Percentiles rank a stretch among this genome's conserved stretches.
Conservation (phyloP, 192 early-diverging fungal species). For the Chytriomyces sp. region DNA sequence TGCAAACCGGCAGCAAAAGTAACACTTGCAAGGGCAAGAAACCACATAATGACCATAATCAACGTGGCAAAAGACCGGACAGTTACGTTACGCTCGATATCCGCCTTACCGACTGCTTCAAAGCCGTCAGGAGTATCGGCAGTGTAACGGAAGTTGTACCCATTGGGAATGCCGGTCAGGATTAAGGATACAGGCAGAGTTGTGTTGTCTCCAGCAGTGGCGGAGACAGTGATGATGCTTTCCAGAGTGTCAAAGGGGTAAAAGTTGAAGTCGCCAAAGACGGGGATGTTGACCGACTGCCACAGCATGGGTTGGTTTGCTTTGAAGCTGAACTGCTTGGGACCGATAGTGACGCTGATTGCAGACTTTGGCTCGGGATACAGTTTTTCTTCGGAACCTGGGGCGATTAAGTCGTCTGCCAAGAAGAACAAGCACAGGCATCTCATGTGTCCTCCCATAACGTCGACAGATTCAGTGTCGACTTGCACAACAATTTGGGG, state of each 20-base stretch:
- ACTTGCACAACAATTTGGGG: neutral
- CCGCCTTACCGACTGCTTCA: neutral
- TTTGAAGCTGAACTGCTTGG: neutral
- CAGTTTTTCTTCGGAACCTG: neutral
- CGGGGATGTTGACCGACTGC: neutral
- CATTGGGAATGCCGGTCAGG: neutral
- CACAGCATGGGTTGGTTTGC: neutral
- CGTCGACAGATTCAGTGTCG: neutral
- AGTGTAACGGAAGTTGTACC: neutral
- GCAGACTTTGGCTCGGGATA: neutral
- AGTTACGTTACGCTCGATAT: neutral
- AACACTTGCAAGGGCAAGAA: neutral
- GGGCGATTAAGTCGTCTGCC: neutral
- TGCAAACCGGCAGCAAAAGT: neutral
- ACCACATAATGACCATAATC: slow-evolving; percentile 9
- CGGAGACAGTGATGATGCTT: neutral
- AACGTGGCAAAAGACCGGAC: neutral
- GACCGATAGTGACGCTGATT: neutral
- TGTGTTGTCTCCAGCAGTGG: neutral
- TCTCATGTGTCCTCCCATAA: neutral
- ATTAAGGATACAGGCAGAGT: neutral
- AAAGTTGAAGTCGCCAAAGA: slow-evolving; percentile 2
- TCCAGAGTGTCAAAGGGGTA: slow-evolving; percentile 14
- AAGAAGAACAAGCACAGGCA: neutral
- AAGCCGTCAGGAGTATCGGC: neutral